phyloP scores from a whole-genome alignment of 805 yeast species.

The Pichia paraexigua region DNA sequence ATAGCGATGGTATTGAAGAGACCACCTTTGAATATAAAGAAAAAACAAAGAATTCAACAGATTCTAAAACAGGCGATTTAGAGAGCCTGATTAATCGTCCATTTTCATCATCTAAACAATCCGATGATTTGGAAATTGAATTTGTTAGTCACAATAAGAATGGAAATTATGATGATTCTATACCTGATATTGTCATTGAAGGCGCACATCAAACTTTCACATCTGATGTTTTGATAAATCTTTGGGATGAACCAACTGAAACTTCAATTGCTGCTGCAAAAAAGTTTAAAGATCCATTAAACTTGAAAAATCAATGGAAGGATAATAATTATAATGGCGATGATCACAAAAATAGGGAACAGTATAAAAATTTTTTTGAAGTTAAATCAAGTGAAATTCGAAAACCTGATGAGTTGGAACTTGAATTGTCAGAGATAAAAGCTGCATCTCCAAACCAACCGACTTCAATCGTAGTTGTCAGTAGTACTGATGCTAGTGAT shows the following conservation, averaged over 20 bases:
- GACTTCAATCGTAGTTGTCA: not conserved
- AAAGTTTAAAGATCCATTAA: slow-evolving; percentile 19
- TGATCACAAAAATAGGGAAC: not conserved
- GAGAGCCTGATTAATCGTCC: slow-evolving; percentile 3
- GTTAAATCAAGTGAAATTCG: not conserved
- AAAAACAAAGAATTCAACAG: not conserved
- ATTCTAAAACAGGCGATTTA: not conserved
- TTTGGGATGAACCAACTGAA: slow-evolving; percentile 11
- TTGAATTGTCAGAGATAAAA: slow-evolving; percentile 21
- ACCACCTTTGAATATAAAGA: slow-evolving; percentile 8
- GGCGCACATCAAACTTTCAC: slow-evolving; percentile 40
- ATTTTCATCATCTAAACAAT: slow-evolving; percentile 15
- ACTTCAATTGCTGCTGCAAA: slow-evolving; percentile 1
- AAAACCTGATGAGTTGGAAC: slow-evolving; percentile 13
- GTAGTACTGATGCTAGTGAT: slow-evolving; percentile 3
- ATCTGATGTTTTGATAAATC: slow-evolving; percentile 23
- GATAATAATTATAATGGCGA: not conserved
- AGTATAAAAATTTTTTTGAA: not conserved
- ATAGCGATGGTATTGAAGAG: slow-evolving; percentile 6
- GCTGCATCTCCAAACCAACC: slow-evolving; percentile 10
- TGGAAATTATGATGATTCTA: slow-evolving; percentile 3
- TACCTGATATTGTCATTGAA: slow-evolving; percentile 27
- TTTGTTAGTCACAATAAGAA: slow-evolving; percentile 24
- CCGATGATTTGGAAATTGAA: slow-evolving; percentile 41
- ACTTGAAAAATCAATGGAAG: slow-evolving; percentile 14